Evolutionary conservation across 2,329 filamentous ascomycete species (phyloP).

Genomic region (Exserohilum rostratum): DNA sequence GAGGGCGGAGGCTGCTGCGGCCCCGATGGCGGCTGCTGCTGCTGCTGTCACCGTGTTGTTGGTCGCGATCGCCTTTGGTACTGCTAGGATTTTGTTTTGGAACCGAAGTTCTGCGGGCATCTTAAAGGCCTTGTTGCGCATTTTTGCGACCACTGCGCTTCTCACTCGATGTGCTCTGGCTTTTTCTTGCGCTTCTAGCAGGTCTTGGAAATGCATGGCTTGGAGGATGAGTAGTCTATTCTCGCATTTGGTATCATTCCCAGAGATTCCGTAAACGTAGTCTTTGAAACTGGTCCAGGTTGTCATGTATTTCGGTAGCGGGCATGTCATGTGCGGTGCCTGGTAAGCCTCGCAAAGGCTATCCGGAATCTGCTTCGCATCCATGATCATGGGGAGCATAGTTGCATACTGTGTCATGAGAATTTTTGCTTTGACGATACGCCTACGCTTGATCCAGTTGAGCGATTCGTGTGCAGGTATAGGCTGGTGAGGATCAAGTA

Average conservation of each 20-base stretch:
- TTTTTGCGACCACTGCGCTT: background rate
- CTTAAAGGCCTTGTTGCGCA: background rate
- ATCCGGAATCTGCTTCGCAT: conserved; percentile 7
- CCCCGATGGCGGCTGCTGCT: too few species aligned
- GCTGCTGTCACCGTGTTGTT: too few species aligned
- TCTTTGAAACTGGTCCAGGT: background rate
- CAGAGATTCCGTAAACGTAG: background rate
- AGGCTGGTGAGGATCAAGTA: background rate
- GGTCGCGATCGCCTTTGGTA: too few species aligned
- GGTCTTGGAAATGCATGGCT: conserved; percentile 13
- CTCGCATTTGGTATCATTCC: background rate
- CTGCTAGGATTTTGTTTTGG: too few species aligned
- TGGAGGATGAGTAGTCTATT: conserved; percentile 9
- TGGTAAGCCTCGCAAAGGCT: conserved; percentile 2
- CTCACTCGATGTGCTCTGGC: background rate
- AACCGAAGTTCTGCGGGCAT: too few species aligned
- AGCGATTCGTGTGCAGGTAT: background rate
- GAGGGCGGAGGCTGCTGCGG: too few species aligned
- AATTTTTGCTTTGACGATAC: conserved; percentile 6
- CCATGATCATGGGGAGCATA: conserved; percentile 6
- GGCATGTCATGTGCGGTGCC: background rate
- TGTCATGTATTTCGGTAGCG: background rate
- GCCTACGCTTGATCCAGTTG: background rate
- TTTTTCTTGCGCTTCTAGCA: too few species aligned
- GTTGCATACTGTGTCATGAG: background rate